Evolutionary conservation across 148 eudicot species (phyloP).

Genomic region (Arctostaphylos glauca): DNA sequence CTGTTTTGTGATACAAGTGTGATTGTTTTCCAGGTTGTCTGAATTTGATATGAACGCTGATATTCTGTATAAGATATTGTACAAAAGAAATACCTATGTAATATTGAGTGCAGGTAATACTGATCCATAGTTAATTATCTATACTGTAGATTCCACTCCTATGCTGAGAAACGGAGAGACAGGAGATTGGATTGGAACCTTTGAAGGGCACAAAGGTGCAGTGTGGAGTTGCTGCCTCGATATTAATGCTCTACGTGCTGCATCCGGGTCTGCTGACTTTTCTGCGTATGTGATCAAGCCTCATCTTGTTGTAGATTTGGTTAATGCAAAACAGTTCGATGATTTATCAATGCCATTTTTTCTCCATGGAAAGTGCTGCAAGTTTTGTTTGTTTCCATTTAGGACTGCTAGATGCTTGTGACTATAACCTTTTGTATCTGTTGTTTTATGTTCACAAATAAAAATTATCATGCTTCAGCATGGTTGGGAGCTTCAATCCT

Average conservation of each 20-base stretch:
- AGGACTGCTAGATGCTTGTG: not conserved
- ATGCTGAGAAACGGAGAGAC: constrained; percentile 95
- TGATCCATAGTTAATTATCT: constrained; percentile 3
- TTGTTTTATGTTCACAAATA: not conserved
- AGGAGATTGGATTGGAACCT: constrained; percentile 96
- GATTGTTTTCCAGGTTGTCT: not conserved
- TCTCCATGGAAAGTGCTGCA: not conserved
- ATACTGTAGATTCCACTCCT: constrained; percentile 65
- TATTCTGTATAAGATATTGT: not conserved
- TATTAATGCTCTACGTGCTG: constrained; percentile 74
- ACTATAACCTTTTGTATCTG: not conserved
- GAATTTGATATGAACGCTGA: not conserved
- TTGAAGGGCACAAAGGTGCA: constrained; percentile 93
- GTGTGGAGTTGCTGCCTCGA: constrained; percentile 95
- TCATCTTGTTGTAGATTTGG: not conserved
- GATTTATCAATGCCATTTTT: not conserved
- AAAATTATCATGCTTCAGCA: not conserved
- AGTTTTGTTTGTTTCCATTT: not conserved
- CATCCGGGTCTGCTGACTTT: constrained; percentile 89
- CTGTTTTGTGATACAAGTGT: not conserved
- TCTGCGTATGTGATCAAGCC: constrained; percentile 57
- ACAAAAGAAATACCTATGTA: not conserved
- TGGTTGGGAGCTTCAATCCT: not conserved
- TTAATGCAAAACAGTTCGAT: not conserved
- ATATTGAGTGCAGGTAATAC: not conserved